These are phyloP conservation scores for Beta corolliflora DNA, from an alignment of 179 eudicot genomes.

Conservation along the genomic window DNA sequence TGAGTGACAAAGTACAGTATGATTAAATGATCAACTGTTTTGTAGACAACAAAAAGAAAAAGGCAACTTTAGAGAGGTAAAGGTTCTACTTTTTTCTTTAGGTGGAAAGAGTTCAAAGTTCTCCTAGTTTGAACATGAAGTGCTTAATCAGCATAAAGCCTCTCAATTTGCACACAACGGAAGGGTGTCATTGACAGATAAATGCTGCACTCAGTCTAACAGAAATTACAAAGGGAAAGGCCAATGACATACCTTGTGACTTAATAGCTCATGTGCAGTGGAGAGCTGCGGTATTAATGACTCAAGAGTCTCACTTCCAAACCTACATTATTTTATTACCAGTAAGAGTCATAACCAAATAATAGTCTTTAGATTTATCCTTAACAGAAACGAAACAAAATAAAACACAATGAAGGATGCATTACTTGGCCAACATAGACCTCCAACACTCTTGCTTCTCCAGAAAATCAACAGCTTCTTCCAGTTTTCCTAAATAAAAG, in stretches of 20 bases:
- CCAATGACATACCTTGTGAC: slow-evolving; percentile 57
- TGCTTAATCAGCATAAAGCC: not conserved
- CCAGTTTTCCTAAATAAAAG: slow-evolving; percentile 85
- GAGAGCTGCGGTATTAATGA: slow-evolving; percentile 58
- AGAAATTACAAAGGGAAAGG: slow-evolving; percentile 1
- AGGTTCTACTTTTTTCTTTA: not conserved
- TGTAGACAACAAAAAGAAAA: slow-evolving; percentile 8
- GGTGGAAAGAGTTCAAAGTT: not conserved
- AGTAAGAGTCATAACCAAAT: slow-evolving; percentile 10
- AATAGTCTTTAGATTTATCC: slow-evolving; percentile 2
- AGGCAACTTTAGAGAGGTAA: not conserved
- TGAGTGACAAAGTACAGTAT: not conserved
- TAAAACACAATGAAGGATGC: slow-evolving; percentile 10
- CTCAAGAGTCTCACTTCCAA: slow-evolving; percentile 45
- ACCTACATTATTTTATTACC: slow-evolving; percentile 34
- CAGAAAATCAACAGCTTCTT: slow-evolving; percentile 70
- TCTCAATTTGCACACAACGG: not conserved
- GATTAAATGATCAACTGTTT: not conserved
- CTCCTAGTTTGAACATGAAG: slow-evolving; percentile 9
- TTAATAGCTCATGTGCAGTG: slow-evolving; percentile 71
- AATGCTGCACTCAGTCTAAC: not conserved
- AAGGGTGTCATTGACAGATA: not conserved
- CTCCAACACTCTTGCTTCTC: slow-evolving; percentile 65
- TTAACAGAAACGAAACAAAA: not conserved
- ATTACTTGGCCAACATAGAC: slow-evolving; percentile 58